Base-by-base conservation (phyloP, 148 eudicot species). In the Spergularia bocconei region DNA sequence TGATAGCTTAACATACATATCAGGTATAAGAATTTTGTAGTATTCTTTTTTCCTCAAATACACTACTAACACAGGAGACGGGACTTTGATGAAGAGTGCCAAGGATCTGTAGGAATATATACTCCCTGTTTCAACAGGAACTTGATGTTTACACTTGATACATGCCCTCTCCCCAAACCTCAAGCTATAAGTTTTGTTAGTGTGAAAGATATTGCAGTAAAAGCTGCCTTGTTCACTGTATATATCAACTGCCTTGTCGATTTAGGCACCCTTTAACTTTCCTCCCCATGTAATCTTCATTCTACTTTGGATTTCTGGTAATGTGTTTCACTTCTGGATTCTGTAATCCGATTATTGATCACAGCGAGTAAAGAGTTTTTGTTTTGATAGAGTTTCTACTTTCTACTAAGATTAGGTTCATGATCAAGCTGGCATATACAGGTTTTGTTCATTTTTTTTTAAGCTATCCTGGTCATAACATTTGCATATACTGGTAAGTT, bases 191-290 rank as follows among this genome's bases (percentile, higher is more conserved):
- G 56, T 16, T 51, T 48, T 50, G 70, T 72, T 21, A 53, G 36
- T 61, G 39, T 6, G 36, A n/a, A 63, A 63, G 60, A 75, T 33
- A 38, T 65, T 66, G 52, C 64, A 39, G 58, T 78, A 38, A 63
- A 63, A 47, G 70, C 60, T 63, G 63, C 63, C 33, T 48, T 54
- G 44, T 62, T 55, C 68, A 25, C 44, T 78, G 81, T 78, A 78
- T 66, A 78, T 78, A 78, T 78, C 70, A 29, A 60, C 48, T 13
- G 29, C 54, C 13, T 33, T 48, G 5, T 70, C 25, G 38, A 17
- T 39, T 3, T 50, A 11, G 5, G 10, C 58, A 17, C 17, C 70
- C 10, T 8, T 23, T 25, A 54, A 15, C 13, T 5, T 21, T 14
- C 64, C 11, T 6, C 48, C 48, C 12, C 70, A 5, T 8, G 12